phyloP scores from a whole-genome alignment of 129 eudicot species.

The Pseudognaphalium luteoalbum region DNA sequence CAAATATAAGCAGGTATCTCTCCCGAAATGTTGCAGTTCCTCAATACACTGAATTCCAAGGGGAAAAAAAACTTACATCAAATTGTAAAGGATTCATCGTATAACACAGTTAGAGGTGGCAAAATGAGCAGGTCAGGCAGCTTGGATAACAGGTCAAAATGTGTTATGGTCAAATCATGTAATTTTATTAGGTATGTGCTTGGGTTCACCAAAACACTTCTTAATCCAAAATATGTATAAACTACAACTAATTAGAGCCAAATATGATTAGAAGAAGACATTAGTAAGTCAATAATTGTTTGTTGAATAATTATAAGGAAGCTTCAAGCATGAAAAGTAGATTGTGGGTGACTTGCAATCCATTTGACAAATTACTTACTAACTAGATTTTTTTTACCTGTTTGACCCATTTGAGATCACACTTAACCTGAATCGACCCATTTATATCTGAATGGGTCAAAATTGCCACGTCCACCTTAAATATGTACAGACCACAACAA shows the following conservation, averaged over 20 bases:
- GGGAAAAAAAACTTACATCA: not conserved
- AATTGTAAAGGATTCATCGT: not conserved
- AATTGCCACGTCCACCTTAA: not conserved
- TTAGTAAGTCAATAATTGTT: not conserved
- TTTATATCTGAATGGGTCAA: not conserved
- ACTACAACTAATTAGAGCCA: not conserved
- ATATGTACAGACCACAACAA: slow-evolving; percentile 8
- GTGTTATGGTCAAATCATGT: not conserved
- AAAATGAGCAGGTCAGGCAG: not conserved
- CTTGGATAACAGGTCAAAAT: not conserved
- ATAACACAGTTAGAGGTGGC: not conserved
- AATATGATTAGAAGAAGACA: not conserved
- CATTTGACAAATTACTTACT: not conserved
- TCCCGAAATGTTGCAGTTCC: slow-evolving; percentile 67
- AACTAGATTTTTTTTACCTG: not conserved
- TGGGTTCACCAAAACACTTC: not conserved
- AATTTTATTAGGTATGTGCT: not conserved
- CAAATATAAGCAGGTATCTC: slow-evolving; percentile 63
- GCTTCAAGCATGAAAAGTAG: not conserved
- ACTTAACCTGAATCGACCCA: not conserved
- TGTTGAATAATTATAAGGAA: not conserved
- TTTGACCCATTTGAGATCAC: not conserved
- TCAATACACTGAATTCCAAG: slow-evolving; percentile 55
- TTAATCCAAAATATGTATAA: not conserved
- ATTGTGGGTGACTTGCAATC: not conserved